phyloP scores from a whole-genome alignment of 768 basidiomycete genomes.

The Serendipita sp. region DNA sequence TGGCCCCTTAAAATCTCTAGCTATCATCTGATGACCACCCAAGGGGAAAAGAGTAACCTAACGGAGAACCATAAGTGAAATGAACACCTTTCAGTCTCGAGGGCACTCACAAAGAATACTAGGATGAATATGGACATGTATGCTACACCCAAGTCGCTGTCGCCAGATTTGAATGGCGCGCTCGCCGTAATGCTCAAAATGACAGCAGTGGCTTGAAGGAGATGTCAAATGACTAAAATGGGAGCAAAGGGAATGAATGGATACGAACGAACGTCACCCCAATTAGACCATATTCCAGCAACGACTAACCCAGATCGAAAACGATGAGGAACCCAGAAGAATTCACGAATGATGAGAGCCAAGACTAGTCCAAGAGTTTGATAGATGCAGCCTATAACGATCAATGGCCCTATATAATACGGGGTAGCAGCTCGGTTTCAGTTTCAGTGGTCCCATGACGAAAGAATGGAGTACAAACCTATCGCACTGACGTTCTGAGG shows the following conservation, averaged over 20 bases:
- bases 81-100: neutral
- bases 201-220: constrained; percentile 40
- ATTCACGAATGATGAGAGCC: constrained; percentile 37
- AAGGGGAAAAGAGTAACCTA: constrained; percentile 51
- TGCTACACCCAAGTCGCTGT: constrained; percentile 46
- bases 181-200: constrained; percentile 43
- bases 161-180: constrained; percentile 44
- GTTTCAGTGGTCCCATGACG: neutral
- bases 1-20: constrained; percentile 48
- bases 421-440: neutral
- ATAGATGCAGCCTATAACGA: constrained; percentile 46
- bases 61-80: neutral
- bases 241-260: neutral
- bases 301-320: constrained; percentile 56
- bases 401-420: constrained; percentile 35
- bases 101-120: constrained; percentile 34
- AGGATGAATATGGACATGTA: constrained; percentile 49
- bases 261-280: constrained; percentile 50
- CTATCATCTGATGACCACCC: constrained; percentile 38
- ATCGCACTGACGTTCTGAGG: constrained; percentile 30
- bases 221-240: neutral
- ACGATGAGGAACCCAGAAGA: constrained; percentile 65
- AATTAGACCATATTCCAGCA: constrained; percentile 54
- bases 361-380: constrained; percentile 36
- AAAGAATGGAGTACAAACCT: constrained; percentile 7